Percentiles rank a stretch among this genome's conserved stretches.
These are phyloP conservation scores for Pseudogymnoascus sp. DNA, from an alignment of 2,329 filamentous ascomycete genomes.

Conservation along the genomic window DNA sequence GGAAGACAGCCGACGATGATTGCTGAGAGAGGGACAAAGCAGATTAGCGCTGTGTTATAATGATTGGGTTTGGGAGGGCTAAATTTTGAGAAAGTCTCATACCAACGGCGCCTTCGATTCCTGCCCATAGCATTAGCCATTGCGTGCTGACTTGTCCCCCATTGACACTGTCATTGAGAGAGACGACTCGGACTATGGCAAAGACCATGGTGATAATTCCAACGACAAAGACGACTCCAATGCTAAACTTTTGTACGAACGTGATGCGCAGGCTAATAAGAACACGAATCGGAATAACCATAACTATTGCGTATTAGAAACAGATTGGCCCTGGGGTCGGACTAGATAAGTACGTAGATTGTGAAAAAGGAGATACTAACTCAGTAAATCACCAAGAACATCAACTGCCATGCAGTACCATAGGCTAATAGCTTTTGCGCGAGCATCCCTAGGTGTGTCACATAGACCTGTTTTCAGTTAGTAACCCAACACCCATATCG, in stretches of 20 bases:
- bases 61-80: background rate
- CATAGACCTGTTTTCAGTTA: conserved; percentile 9
- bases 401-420: conserved; percentile 18
- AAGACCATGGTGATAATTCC: conserved; percentile 19
- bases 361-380: conserved; percentile 9
- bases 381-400: conserved; percentile 17
- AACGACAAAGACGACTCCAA: conserved; percentile 17
- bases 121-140: conserved; percentile 18
- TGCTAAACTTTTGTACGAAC: conserved; percentile 12
- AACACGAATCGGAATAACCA: conserved; percentile 17
- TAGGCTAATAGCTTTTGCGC: conserved; percentile 16
- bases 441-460: conserved; percentile 13
- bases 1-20: conserved; percentile 19
- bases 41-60: background rate
- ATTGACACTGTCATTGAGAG: conserved; percentile 12
- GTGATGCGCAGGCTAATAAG: conserved; percentile 16
- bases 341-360: background rate
- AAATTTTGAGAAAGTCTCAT: background rate
- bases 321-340: background rate
- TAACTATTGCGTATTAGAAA: conserved; percentile 13
- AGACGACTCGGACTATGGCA: conserved; percentile 17
- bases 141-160: conserved; percentile 15
- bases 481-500: background rate
- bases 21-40: background rate
- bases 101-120: conserved; percentile 16